Evolutionary conservation across 768 basidiomycete species (phyloP).

Genomic region (Lentinula sp.): DNA sequence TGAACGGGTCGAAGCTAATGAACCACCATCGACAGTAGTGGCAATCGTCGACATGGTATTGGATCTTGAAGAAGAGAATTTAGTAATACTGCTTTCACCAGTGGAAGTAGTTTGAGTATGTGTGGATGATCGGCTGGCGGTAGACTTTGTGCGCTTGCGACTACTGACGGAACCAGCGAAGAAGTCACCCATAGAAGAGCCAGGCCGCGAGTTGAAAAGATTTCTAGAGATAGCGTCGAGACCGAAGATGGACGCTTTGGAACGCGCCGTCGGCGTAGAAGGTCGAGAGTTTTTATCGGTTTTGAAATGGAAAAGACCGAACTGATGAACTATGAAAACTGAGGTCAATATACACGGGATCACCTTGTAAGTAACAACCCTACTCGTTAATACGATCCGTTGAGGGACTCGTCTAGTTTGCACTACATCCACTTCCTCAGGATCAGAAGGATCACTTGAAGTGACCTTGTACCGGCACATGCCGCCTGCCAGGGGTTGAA

Average conservation of each 20-base stretch:
- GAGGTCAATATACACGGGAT: background rate
- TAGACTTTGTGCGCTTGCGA: conserved; percentile 65
- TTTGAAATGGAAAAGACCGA: conserved; percentile 82
- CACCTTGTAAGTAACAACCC: conserved; percentile 18
- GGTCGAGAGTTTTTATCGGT: conserved; percentile 73
- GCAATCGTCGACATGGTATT: conserved; percentile 60
- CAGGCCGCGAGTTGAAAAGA: conserved; percentile 70
- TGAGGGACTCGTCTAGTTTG: conserved; percentile 69
- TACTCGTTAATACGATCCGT: conserved; percentile 79
- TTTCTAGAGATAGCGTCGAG: conserved; percentile 88
- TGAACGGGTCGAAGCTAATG: conserved; percentile 42
- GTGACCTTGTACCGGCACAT: conserved; percentile 74
- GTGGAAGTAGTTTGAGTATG: conserved; percentile 68
- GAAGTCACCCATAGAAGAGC: conserved; percentile 65
- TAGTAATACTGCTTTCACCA: conserved; percentile 59
- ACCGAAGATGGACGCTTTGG: conserved; percentile 84
- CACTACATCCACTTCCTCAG: conserved; percentile 77
- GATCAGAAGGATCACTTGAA: conserved; percentile 69
- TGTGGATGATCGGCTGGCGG: conserved; percentile 65
- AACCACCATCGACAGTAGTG: conserved; percentile 65
- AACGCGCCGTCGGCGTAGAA: conserved; percentile 74
- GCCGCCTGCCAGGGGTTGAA: conserved; percentile 81
- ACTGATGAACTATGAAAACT: conserved; percentile 66
- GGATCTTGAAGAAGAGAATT: conserved; percentile 61
- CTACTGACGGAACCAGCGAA: conserved; percentile 70